A percentile compares a stretch with the other conserved stretches of the same genome.
Evolutionary conservation across 352 stramenopile species (phyloP).

Genomic region (Globisporangium nodosum): DNA sequence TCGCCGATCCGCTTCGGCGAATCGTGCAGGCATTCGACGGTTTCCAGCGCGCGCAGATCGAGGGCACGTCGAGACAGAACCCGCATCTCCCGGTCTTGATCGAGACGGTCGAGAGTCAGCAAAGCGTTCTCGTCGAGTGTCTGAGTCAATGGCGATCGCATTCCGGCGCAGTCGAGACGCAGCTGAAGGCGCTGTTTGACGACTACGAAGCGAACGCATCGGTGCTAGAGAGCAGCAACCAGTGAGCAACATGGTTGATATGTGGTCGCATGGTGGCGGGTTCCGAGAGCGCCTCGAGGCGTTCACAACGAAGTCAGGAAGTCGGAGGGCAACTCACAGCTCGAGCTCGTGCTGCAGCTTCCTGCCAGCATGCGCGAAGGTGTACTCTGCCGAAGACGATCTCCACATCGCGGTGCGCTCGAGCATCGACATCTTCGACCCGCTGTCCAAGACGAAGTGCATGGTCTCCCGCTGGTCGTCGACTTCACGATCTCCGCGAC

Average conservation of each 20-base stretch:
- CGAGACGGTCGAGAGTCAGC: slow-evolving; percentile 21
- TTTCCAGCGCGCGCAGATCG: slow-evolving; percentile 27
- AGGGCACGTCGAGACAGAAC: slow-evolving; percentile 24
- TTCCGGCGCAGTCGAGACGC: slow-evolving; percentile 9
- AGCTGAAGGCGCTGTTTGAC: slow-evolving; percentile 18
- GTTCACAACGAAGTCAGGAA: too few species aligned
- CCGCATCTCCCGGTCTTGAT: slow-evolving; percentile 30
- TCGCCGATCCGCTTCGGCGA: slow-evolving; percentile 20
- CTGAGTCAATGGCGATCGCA: slow-evolving; percentile 25
- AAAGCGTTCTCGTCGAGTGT: slow-evolving; percentile 19
- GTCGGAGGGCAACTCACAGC: too few species aligned
- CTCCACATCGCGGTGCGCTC: too few species aligned
- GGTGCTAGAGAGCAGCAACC: slow-evolving; percentile 6
- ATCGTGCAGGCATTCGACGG: slow-evolving; percentile 19
- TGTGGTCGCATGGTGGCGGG: too few species aligned
- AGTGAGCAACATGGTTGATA: not conserved
- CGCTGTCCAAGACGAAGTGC: too few species aligned
- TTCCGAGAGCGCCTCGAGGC: too few species aligned
- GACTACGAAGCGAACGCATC: slow-evolving; percentile 32
- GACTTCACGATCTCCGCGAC: too few species aligned
- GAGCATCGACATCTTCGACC: too few species aligned
- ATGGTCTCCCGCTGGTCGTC: too few species aligned
- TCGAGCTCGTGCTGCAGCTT: too few species aligned
- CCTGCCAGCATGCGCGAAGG: too few species aligned
- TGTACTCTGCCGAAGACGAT: too few species aligned